Evolutionary conservation across 495 filamentous ascomycete species (phyloP), one percentile per base, ranked within the genome.

Genomic region (Pseudoneurospora amorphoporcata): DNA sequence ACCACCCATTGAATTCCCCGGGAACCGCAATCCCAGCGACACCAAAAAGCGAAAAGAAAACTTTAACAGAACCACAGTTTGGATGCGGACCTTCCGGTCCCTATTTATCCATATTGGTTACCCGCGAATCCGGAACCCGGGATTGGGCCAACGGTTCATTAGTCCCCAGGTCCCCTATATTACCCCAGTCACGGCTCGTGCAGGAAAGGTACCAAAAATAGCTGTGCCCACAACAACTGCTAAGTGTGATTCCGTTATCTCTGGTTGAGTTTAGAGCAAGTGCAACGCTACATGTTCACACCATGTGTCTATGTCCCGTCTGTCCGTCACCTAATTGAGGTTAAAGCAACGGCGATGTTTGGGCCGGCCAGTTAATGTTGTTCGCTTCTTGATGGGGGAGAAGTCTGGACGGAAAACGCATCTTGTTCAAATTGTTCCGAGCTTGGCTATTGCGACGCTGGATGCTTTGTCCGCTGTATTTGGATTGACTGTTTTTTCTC

Each of bases 101-200:
- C 76, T 75, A 76, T 77, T 77, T 80, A 80, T 77, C 78, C 78
- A 80, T 53, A 80, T 79, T 80, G 77, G 53, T 70, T 69, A 69
- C 72, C 77, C 72, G 74, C 71, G 72, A 79, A 77, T 76, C 76
- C 71, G 82, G 77, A 45, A 75, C 80, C 77, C 78, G 79, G 78
- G 81, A 84, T 78, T 80, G 78, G 78, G 7, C 53, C 4, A 65
- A 61, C 29, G 6, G 10, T 32, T 58, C 47, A 29, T 29, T 53
- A 23, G 17, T 47, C 43, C 43, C 43, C 43, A 47, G 23, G 53
- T 61, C 53, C 53, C 23, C 12, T 61, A 61, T 16, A 61, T 32
- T 32, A 32, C 23, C 5, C 12, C 23, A 32, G 53, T 4, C 23
- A 23, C 23, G 23, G 23, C 23, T 45, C 3, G 17, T 0, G 16